Evolutionary conservation across 129 eudicot genomes (phyloP), one percentile per base, ranked within the genome.

Genomic region (Artemisia tridentata): DNA sequence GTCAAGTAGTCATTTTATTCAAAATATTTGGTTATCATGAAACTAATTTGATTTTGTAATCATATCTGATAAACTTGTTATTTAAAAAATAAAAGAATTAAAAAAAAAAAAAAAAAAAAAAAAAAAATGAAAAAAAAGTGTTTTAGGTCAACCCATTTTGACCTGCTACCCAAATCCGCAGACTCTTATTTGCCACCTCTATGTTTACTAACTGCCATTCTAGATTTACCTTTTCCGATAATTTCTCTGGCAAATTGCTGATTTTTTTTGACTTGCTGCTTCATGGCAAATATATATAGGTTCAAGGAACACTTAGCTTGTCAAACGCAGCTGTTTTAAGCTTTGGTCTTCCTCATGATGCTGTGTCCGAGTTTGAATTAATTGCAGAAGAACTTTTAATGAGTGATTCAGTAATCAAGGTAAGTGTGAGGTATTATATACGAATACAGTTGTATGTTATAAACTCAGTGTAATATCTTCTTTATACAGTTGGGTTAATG

Each of bases 371-470:
- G 78, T 92, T 89, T 65, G 98, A 92, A 43, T 76, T 92, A 78
- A 78, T 89, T 80, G 95, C 96, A 23, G 96, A 92, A 87, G 96
- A 92, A 75, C 95, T 92, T 80, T 84, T 89, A 76, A 87, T 92
- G 95, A 92, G 98, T 71, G 92, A 89, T 79, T 92, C 95, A 51
- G 72, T 81, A 70, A 83, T 92, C 68, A 92, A 89, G 95, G 96
- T 80, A 83, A 71, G 88, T 69, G 74, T 71, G 63, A 68, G 70
- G 61, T 29, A 68, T 52, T 18, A n/a, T 61, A 43, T 63, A 68
- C 16, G 61, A 53, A 17, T 68, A 17, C 16, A 17, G 9, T 52
- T 34, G 14, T 16, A 10, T 16, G 29, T 50, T 21, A 34, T 27
- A 50, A 27, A 21, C 15, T 3, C 63, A 51, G 7, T 51, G 25